phyloP scores from a whole-genome alignment of 495 filamentous ascomycete genomes.

The Aspergillus kassunensis region DNA sequence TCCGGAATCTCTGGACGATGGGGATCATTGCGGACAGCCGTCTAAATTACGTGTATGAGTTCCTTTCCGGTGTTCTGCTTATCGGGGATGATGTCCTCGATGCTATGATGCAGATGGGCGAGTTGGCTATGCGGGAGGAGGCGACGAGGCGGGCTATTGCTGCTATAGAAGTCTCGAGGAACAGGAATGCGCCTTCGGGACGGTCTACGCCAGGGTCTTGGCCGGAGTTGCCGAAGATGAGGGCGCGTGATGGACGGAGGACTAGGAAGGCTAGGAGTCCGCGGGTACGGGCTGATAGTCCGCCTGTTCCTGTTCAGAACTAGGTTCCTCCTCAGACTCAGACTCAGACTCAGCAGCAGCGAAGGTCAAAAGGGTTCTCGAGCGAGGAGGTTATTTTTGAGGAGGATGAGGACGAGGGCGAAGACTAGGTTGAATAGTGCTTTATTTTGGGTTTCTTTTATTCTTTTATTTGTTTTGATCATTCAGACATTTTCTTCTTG shows the following conservation, averaged over 20 bases:
- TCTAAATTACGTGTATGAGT: slow-evolving; percentile 8
- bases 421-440: too few relatives aligned
- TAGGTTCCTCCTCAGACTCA: too few relatives aligned
- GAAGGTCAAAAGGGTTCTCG: background rate
- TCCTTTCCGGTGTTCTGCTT: background rate
- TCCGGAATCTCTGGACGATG: slow-evolving; percentile 9
- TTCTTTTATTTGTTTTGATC: too few relatives aligned
- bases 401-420: background rate
- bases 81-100: slow-evolving; percentile 8
- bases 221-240: background rate
- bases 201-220: background rate
- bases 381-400: background rate
- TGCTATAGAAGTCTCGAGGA: background rate
- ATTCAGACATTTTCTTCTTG: too few relatives aligned
- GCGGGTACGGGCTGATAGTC: background rate
- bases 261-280: background rate
- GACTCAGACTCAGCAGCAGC: background rate
- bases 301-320: background rate
- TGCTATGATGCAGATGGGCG: background rate
- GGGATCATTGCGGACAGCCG: slow-evolving; percentile 4
- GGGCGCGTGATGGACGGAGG: too few relatives aligned
- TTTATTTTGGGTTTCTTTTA: too few relatives aligned
- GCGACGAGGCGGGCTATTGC: background rate
- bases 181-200: too few relatives aligned
- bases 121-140: slow-evolving; percentile 5